These are phyloP conservation scores for Nepenthes alata DNA, from an alignment of 179 eudicot species.

Conservation along the genomic window DNA sequence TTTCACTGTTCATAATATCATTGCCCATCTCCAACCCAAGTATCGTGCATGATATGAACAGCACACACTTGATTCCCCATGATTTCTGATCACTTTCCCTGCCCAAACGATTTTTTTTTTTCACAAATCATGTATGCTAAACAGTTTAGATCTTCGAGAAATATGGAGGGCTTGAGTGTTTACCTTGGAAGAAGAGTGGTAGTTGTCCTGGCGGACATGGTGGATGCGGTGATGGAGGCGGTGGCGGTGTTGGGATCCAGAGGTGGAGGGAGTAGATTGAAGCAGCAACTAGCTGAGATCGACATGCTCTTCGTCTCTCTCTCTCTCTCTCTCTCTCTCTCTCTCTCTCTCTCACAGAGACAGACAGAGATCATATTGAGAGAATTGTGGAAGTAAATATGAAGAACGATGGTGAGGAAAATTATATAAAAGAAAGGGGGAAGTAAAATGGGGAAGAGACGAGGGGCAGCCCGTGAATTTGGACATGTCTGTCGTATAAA, in stretches of 20 bases:
- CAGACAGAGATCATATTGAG: no score
- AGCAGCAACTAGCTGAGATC: constrained; percentile 25
- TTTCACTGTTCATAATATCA: not conserved
- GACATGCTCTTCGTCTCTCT: constrained; percentile 16
- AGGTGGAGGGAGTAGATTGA: constrained; percentile 25
- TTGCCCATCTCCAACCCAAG: constrained; percentile 26
- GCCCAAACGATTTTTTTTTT: not conserved
- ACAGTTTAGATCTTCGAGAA: no score
- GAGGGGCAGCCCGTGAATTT: no score
- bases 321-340: not conserved
- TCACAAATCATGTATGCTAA: no score
- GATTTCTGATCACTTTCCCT: constrained; percentile 22
- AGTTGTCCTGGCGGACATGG: no score
- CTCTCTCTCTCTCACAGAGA: no score
- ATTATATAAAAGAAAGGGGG: no score
- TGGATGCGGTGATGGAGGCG: constrained; percentile 8
- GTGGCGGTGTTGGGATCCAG: constrained; percentile 13
- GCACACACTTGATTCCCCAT: constrained; percentile 23
- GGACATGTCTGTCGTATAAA: no score
- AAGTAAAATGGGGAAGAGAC: no score
- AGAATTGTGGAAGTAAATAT: no score
- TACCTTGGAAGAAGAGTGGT: constrained; percentile 24
- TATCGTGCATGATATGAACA: constrained; percentile 34
- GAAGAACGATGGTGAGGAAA: no score
- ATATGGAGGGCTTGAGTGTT: no score